Conservation (phyloP, 352 stramenopile species). For the Phytophthora quininea region DNA sequence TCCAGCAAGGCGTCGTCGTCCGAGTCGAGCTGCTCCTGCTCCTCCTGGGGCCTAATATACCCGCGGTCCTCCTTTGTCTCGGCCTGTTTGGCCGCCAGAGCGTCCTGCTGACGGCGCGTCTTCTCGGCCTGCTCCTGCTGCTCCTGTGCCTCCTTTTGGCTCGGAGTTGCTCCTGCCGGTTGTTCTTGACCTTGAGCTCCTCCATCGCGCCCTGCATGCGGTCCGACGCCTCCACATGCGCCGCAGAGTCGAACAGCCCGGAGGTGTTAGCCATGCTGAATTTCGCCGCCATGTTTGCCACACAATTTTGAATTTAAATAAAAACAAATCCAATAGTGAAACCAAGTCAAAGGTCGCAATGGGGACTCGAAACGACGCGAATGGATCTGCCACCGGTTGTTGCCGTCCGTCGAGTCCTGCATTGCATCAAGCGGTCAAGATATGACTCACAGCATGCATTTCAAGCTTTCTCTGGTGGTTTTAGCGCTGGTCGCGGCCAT, state of each 20-base stretch:
- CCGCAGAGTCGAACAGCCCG: conserved; percentile 71
- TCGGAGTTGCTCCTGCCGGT: conserved; percentile 41
- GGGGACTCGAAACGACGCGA: conserved; percentile 1
- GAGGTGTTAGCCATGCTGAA: conserved; percentile 83
- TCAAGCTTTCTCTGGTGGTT: neutral
- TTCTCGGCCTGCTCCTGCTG: conserved; percentile 27
- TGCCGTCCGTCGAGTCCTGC: neutral
- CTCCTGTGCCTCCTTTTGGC: conserved; percentile 28
- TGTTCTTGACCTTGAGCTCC: conserved; percentile 70
- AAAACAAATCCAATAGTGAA: neutral
- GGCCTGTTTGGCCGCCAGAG: conserved; percentile 29
- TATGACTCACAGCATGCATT: neutral
- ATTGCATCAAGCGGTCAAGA: conserved; percentile 7
- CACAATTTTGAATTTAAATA: no score
- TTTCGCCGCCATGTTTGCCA: conserved; percentile 68
- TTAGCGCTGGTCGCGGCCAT: neutral
- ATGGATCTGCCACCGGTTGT: neutral
- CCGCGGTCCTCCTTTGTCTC: conserved; percentile 34
- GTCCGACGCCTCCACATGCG: conserved; percentile 73
- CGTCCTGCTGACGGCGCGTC: conserved; percentile 27
- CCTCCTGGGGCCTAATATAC: conserved; percentile 30
- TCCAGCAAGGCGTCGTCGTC: conserved; percentile 76
- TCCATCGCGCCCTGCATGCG: conserved; percentile 79
- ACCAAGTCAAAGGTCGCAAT: neutral
- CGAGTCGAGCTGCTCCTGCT: conserved; percentile 43